A percentile compares a stretch with the other conserved stretches of the same genome.
These are phyloP conservation scores for Medicago lupulina DNA, from an alignment of 306 rosid genomes.

Conservation along the genomic window DNA sequence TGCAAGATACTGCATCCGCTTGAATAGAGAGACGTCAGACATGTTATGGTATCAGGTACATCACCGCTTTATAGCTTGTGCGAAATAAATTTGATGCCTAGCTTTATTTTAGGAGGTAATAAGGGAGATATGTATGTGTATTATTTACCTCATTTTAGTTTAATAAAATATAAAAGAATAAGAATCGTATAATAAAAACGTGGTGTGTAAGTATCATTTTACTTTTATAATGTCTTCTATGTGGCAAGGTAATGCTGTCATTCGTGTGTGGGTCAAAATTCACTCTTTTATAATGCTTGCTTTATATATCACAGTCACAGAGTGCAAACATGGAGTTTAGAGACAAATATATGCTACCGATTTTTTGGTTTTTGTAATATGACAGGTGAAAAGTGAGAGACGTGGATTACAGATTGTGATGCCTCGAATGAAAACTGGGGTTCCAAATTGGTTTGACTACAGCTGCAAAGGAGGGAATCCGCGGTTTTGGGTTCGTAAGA, in stretches of 20 bases:
- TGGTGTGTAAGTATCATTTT: too few relatives aligned
- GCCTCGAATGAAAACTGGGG: neutral
- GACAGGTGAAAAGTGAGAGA: neutral
- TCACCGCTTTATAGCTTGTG: neutral
- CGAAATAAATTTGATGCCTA: neutral
- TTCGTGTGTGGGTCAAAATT: too few relatives aligned
- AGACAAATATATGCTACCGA: neutral
- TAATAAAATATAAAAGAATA: too few relatives aligned
- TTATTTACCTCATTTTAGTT: too few relatives aligned
- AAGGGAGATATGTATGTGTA: too few relatives aligned
- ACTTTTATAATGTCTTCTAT: too few relatives aligned
- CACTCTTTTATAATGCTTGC: too few relatives aligned
- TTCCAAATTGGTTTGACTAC: conserved; percentile 17
- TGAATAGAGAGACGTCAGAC: neutral
- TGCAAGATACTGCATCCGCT: neutral
- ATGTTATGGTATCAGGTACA: conserved; percentile 33
- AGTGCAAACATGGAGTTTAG: neutral
- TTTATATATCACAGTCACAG: neutral
- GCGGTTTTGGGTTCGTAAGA: neutral
- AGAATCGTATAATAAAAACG: too few relatives aligned
- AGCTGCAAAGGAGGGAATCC: neutral
- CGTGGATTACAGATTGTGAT: neutral
- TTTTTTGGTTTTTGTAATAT: neutral
- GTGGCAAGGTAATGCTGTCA: too few relatives aligned
- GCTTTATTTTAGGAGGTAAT: too few relatives aligned